Percentiles rank a stretch among this genome's conserved stretches.
phyloP scores from a whole-genome alignment of 768 basidiomycete genomes.

The Clitopilus passeckerianus region DNA sequence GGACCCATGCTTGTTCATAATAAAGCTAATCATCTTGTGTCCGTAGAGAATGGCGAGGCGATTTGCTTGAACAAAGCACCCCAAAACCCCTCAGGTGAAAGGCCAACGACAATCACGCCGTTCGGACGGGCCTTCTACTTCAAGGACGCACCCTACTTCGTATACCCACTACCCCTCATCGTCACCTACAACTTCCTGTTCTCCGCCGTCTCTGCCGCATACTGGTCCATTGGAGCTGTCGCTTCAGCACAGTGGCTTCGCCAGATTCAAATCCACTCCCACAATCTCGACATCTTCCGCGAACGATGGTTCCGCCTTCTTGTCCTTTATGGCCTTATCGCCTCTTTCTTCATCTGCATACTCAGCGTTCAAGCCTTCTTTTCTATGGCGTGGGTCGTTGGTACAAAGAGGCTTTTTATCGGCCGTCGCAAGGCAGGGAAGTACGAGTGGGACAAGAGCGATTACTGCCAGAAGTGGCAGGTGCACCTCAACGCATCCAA shows the following conservation, averaged over 20 bases:
- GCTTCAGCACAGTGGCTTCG: constrained; percentile 29
- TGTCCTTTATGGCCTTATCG: constrained; percentile 33
- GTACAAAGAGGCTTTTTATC: constrained; percentile 38
- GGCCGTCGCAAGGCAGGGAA: constrained; percentile 31
- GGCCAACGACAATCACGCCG: constrained; percentile 28
- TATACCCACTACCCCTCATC: constrained; percentile 32
- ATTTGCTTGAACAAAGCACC: constrained; percentile 26
- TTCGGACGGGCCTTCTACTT: constrained; percentile 40
- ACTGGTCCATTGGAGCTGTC: constrained; percentile 37
- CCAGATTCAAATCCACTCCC: constrained; percentile 24
- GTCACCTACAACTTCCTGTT: constrained; percentile 31
- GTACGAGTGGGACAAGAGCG: constrained; percentile 42
- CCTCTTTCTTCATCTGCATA: constrained; percentile 29
- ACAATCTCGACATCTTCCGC: constrained; percentile 25
- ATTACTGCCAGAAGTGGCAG: constrained; percentile 47
- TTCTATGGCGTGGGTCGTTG: constrained; percentile 34
- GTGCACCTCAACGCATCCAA: constrained; percentile 34
- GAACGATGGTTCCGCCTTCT: constrained; percentile 33
- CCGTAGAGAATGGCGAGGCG: constrained; percentile 32
- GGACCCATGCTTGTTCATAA: background rate
- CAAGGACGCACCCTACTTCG: constrained; percentile 31
- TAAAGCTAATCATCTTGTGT: background rate
- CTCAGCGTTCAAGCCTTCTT: constrained; percentile 32
- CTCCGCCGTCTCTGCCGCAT: constrained; percentile 29
- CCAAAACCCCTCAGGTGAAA: constrained; percentile 14